A percentile compares a stretch with the other conserved stretches of the same genome.
These are phyloP conservation scores for Trichoderma breve DNA, from an alignment of 2,329 filamentous ascomycete genomes.

Conservation along the genomic window DNA sequence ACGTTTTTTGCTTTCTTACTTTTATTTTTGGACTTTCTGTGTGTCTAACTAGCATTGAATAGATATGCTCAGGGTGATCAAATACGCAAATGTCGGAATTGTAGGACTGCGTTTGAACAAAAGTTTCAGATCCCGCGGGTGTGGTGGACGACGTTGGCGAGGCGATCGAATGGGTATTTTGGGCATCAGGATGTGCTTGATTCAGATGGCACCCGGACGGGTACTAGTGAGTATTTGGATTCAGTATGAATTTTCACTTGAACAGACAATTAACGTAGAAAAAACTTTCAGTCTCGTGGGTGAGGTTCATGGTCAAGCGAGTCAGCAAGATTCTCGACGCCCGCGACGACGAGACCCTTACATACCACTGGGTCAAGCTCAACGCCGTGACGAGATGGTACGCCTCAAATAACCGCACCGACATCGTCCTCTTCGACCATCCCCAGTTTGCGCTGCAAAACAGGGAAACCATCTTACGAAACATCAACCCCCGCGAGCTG, in stretches of 20 bases:
- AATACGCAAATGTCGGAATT: conserved; percentile 31
- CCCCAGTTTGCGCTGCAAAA: conserved; percentile 10
- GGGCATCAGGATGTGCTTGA: conserved; percentile 30
- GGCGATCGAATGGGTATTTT: conserved; percentile 41
- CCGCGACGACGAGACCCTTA: background rate
- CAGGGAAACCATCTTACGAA: background rate
- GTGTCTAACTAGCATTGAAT: background rate
- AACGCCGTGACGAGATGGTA: conserved; percentile 34
- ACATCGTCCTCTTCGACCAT: conserved; percentile 35
- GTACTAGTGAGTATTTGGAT: background rate
- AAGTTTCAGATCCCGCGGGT: conserved; percentile 31
- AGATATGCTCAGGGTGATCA: conserved; percentile 34
- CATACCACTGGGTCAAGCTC: conserved; percentile 38
- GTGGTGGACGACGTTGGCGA: conserved; percentile 38
- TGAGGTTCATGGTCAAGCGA: conserved; percentile 33
- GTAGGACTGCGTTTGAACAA: conserved; percentile 27
- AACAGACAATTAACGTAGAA: background rate
- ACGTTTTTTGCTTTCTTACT: background rate
- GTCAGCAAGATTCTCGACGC: conserved; percentile 10
- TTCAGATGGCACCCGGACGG: background rate
- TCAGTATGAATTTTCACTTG: background rate
- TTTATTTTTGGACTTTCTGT: background rate
- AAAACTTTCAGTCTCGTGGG: conserved; percentile 32
- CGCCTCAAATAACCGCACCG: conserved; percentile 24
- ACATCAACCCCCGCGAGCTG: conserved; percentile 17